These are phyloP conservation scores for Elsinoe necatrix DNA, from an alignment of 2,329 filamentous ascomycete genomes.

Conservation along the genomic window DNA sequence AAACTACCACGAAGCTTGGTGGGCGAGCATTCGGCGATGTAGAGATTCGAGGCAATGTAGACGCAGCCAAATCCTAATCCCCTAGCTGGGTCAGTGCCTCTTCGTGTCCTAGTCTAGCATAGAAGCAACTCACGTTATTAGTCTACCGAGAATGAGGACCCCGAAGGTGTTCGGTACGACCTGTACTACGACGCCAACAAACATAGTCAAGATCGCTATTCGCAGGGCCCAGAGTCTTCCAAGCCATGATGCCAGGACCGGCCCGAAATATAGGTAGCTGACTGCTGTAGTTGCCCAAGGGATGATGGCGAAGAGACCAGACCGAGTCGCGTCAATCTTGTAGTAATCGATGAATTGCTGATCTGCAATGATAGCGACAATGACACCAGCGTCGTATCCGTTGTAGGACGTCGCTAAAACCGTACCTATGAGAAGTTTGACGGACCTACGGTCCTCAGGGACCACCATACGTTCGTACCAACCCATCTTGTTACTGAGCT, in stretches of 20 bases:
- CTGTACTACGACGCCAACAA: constrained; percentile 35
- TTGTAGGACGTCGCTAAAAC: constrained; percentile 36
- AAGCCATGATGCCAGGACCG: constrained; percentile 31
- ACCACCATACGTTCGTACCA: constrained; percentile 32
- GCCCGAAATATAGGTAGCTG: constrained; percentile 35
- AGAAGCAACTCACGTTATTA: constrained; percentile 27
- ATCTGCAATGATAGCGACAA: constrained; percentile 39
- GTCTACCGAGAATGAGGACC: constrained; percentile 34
- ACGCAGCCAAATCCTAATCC: constrained; percentile 37
- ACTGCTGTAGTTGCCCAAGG: constrained; percentile 37
- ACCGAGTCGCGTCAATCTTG: constrained; percentile 28
- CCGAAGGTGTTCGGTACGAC: constrained; percentile 36
- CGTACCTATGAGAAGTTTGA: constrained; percentile 33
- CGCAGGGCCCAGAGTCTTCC: constrained; percentile 35
- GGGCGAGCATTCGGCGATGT: constrained; percentile 38
- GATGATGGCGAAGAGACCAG: constrained; percentile 35
- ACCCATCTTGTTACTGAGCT: constrained; percentile 23
- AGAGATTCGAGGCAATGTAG: constrained; percentile 37
- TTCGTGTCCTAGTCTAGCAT: no score
- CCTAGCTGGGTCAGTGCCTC: constrained; percentile 20
- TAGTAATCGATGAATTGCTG: constrained; percentile 37
- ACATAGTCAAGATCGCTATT: constrained; percentile 34
- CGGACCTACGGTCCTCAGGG: constrained; percentile 33
- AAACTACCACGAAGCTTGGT: constrained; percentile 34
- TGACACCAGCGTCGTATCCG: constrained; percentile 37